Evolutionary conservation across 2,329 filamentous ascomycete species (phyloP).

Genomic region (Elsinoe necatrix): DNA sequence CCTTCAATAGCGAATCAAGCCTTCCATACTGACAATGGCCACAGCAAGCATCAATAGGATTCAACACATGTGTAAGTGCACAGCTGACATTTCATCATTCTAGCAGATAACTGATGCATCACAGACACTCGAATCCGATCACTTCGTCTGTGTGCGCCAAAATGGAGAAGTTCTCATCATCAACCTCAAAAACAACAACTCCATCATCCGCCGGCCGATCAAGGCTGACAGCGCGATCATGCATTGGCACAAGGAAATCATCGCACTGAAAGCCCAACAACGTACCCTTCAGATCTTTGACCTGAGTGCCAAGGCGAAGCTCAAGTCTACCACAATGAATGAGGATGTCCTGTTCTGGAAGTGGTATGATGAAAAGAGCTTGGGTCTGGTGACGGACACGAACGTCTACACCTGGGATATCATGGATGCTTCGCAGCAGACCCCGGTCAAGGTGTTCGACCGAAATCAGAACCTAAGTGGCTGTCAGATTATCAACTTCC

Average conservation of each 20-base stretch:
- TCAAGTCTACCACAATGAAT: conserved; percentile 93
- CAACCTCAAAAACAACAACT: conserved; percentile 95
- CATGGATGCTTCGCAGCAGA: conserved; percentile 69
- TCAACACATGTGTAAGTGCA: conserved; percentile 71
- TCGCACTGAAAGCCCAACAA: conserved; percentile 89
- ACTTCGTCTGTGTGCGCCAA: conserved; percentile 92
- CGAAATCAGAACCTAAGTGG: conserved; percentile 80
- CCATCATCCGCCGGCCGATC: conserved; percentile 87
- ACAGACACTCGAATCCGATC: conserved; percentile 95
- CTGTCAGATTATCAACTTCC: conserved; percentile 99
- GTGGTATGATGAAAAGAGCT: conserved; percentile 84
- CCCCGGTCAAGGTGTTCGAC: conserved; percentile 86
- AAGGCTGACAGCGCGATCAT: conserved; percentile 99
- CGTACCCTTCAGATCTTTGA: conserved; percentile 98
- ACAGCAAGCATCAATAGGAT: conserved; percentile 65
- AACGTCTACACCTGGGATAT: conserved; percentile 98
- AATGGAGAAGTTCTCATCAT: conserved; percentile 96
- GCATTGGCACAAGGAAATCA: conserved; percentile 95
- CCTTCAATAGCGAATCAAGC: neutral
- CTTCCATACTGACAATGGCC: conserved; percentile 10
- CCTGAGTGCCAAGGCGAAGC: conserved; percentile 81
- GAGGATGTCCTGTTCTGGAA: conserved; percentile 99
- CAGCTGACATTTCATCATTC: neutral
- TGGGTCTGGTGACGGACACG: conserved; percentile 84
- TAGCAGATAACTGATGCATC: conserved; percentile 19